Evolutionary conservation across 148 eudicot genomes (phyloP), one percentile per base, ranked within the genome.

Genomic region (Rhododendron vialii): DNA sequence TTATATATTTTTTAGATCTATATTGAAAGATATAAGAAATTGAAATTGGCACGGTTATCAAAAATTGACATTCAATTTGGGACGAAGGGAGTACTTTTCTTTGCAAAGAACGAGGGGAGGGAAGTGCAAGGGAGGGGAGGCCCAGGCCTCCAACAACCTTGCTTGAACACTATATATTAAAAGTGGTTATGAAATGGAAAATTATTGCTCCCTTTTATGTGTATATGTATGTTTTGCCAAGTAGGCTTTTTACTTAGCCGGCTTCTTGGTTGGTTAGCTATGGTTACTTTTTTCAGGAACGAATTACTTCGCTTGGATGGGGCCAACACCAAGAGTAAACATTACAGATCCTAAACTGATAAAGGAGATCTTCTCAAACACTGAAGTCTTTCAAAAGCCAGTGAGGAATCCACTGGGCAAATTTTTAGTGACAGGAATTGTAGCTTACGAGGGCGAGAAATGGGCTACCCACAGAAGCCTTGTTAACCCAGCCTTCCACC

Each of bases 401-500:
- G 69, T 48, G 1, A 82, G 26, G 7, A 86, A 86, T n/a, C 90
- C 87, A 9, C 82, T 90, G 1, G 63, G 55, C 45, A 88, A 84
- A 51, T 86, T 74, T 9, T 63, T 88, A 78, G 30, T 41, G 30
- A 36, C 36, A 26, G 91, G 90, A 20, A 3, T 90, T 48, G 2
- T 85, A 2, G 57, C 86, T 36, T 84, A 86, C 20, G 91, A 90
- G 57, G 90, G 73, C 83, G 86, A 90, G 53, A 90, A 88, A 53
- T 90, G 91, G 91, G 85, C 53, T 9, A 88, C 84, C 17, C 91
- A 86, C 51, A 84, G 90, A 35, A 88, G 76, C 36, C 86, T 90
- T 71, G 45, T 90, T 48, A 86, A 84, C 38, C 89, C 91, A 11
- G 91, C 91, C 51, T 88, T 90, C 81, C 61, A 84, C 69, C 33